Evolutionary conservation across 257 asterid genomes (phyloP).

Genomic region (Solanum bulbocastanum): DNA sequence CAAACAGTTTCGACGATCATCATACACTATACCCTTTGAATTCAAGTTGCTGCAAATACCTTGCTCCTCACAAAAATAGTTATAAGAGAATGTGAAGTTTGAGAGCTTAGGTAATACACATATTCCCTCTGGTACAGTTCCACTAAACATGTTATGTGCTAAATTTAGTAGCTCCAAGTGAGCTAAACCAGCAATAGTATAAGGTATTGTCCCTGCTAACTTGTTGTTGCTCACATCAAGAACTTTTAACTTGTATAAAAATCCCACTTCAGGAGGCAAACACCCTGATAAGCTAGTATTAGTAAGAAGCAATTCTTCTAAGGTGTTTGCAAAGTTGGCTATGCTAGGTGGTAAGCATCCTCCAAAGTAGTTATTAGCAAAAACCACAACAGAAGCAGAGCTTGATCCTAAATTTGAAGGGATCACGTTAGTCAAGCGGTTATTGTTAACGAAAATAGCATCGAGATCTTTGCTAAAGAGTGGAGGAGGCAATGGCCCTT

Average conservation of each 20-base stretch:
- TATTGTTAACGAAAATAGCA: constrained; percentile 53
- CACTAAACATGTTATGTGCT: constrained; percentile 53
- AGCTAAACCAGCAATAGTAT: constrained; percentile 44
- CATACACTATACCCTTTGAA: constrained; percentile 29
- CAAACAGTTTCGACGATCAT: constrained; percentile 58
- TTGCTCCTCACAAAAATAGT: constrained; percentile 48
- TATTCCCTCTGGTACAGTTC: constrained; percentile 50
- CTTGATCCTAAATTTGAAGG: constrained; percentile 39
- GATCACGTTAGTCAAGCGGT: constrained; percentile 32
- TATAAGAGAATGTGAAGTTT: constrained; percentile 41
- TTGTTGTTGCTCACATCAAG: constrained; percentile 53
- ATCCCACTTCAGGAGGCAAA: constrained; percentile 57
- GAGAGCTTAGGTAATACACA: constrained; percentile 42
- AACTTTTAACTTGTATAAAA: constrained; percentile 39
- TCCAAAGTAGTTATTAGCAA: constrained; percentile 50
- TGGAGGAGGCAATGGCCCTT: constrained; percentile 49
- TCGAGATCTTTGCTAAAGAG: constrained; percentile 41
- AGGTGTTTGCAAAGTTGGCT: constrained; percentile 36
- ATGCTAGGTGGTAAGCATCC: constrained; percentile 63
- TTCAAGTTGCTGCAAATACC: constrained; percentile 49
- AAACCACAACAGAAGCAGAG: constrained; percentile 54
- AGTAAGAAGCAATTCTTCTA: constrained; percentile 50
- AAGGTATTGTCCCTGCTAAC: constrained; percentile 49
- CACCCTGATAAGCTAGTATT: constrained; percentile 59
- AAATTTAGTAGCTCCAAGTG: constrained; percentile 46